Evolutionary conservation across 495 filamentous ascomycete species (phyloP), one percentile per base, ranked within the genome.

Genomic region (Penicillium simplicissimum): DNA sequence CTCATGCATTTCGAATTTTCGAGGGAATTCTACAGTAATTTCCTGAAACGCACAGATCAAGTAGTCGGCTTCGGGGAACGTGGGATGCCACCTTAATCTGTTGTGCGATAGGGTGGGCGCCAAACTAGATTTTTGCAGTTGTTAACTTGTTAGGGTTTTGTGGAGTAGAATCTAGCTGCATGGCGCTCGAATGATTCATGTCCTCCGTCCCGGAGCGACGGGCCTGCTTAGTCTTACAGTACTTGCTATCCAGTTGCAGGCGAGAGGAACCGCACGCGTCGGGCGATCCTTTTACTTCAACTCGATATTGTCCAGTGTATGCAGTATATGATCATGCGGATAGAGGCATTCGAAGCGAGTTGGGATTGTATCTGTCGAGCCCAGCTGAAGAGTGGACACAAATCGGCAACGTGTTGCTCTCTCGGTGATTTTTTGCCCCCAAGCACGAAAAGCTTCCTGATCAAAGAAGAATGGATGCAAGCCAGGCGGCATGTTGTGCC

Each of bases 81-180:
- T 62, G 59, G 53, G 59, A 62, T 56, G n/a, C 38, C 28, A 17
- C 37, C 42, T 28, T 55, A 35, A 40, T 56, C 43, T 57, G 59
- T 56, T 55, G 54, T 62, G 53, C 55, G 54, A 63, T 61, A 52
- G 49, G 51, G 35, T 36, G 40, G 43, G 45, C 21, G n/a, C 23
- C 53, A 55, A 31, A 37, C 47, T 42, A 7, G 28, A 40, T 15
- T 52, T 25, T 42, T 35, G 31, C 7, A 23, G 11, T 36, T 57
- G 43, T 59, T 65, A 67, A 23, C 6, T 36, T 57, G 43, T 59
- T 65, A 67, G 65, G 65, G 61, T 67, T 55, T 64, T 59, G 61
- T 59, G 65, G 61, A 67, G 65, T 64, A 58, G 47, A 57, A 7
- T 53, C 52, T 52, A 58, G 36, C 51, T 58, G 58, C 65, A 61